A percentile compares a stretch with the other conserved stretches of the same genome.
Conservation (phyloP, 176 grass and related monocot species). For the Oropetium thomaeum region DNA sequence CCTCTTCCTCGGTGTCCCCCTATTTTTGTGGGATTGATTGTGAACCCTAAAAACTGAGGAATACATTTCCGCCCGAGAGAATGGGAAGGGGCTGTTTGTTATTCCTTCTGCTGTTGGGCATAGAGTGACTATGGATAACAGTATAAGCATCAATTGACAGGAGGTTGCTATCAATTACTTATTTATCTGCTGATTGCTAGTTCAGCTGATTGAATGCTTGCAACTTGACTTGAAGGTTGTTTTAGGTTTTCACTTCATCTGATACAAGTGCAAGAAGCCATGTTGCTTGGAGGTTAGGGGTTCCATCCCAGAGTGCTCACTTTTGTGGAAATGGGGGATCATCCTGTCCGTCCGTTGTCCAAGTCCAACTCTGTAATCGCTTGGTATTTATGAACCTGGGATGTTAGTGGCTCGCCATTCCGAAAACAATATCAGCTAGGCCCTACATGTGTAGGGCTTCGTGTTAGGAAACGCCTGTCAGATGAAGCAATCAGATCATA, state of each 20-base stretch:
- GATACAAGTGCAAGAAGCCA: conserved; percentile 1
- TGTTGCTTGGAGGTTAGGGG: conserved; percentile 35
- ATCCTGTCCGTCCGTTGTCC: conserved; percentile 35
- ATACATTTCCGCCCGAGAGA: background rate
- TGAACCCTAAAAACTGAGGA: background rate
- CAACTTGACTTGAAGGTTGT: conserved; percentile 17
- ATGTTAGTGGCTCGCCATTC: background rate
- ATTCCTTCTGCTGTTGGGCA: background rate
- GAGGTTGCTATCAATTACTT: background rate
- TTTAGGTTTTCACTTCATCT: conserved; percentile 13
- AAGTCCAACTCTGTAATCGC: conserved; percentile 46
- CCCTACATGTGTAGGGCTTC: conserved; percentile 36
- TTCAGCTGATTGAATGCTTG: conserved; percentile 21
- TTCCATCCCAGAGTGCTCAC: conserved; percentile 21
- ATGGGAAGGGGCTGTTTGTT: background rate
- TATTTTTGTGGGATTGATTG: background rate
- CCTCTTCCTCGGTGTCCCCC: background rate
- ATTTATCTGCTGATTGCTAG: background rate
- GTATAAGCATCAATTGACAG: conserved; percentile 3
- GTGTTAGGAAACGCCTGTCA: conserved; percentile 42
- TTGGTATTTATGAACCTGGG: conserved; percentile 38
- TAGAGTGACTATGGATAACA: background rate
- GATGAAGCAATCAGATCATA: conserved; percentile 44
- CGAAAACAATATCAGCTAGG: conserved; percentile 26
- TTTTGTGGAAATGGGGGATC: conserved; percentile 48